Evolutionary conservation across 495 filamentous ascomycete genomes (phyloP).

Genomic region (Xylaria intraflava): DNA sequence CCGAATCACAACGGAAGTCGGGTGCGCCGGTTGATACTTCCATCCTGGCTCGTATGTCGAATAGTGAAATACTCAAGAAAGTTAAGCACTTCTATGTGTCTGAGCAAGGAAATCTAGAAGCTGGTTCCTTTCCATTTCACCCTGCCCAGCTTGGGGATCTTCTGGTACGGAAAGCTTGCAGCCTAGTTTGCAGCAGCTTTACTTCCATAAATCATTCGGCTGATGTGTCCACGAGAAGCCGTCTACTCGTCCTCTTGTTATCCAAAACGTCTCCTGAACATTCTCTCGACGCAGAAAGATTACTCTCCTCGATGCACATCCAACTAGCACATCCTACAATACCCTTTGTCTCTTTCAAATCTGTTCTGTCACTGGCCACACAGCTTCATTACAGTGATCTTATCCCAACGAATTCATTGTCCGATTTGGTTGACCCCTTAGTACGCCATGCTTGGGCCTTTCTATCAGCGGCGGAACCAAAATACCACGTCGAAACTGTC

Average conservation of each 20-base stretch:
- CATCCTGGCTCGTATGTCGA: constrained; percentile 26
- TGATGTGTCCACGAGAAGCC: constrained; percentile 37
- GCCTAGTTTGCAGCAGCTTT: constrained; percentile 44
- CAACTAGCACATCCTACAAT: constrained; percentile 32
- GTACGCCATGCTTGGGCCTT: constrained; percentile 70
- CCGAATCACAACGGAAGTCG: constrained; percentile 19
- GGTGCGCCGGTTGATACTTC: constrained; percentile 24
- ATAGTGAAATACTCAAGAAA: constrained; percentile 50
- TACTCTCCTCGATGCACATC: constrained; percentile 51
- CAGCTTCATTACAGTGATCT: constrained; percentile 55
- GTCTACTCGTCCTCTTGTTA: constrained; percentile 52
- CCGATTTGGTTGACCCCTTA: constrained; percentile 58
- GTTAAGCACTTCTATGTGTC: constrained; percentile 60
- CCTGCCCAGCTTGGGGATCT: constrained; percentile 51
- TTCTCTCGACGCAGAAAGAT: constrained; percentile 43
- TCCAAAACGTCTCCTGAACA: constrained; percentile 50
- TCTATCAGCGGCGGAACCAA: constrained; percentile 71
- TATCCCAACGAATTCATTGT: constrained; percentile 50
- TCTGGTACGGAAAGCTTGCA: constrained; percentile 55
- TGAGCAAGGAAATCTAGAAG: constrained; percentile 50
- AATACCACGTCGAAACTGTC: constrained; percentile 89
- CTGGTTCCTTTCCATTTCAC: constrained; percentile 48
- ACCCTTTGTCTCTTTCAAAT: constrained; percentile 48
- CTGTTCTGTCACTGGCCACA: constrained; percentile 56
- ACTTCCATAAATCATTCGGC: constrained; percentile 26